Percentiles rank a stretch among this genome's conserved stretches.
These are phyloP conservation scores for Gloeopeniophorella convolvens DNA, from an alignment of 768 basidiomycete species.

Conservation along the genomic window DNA sequence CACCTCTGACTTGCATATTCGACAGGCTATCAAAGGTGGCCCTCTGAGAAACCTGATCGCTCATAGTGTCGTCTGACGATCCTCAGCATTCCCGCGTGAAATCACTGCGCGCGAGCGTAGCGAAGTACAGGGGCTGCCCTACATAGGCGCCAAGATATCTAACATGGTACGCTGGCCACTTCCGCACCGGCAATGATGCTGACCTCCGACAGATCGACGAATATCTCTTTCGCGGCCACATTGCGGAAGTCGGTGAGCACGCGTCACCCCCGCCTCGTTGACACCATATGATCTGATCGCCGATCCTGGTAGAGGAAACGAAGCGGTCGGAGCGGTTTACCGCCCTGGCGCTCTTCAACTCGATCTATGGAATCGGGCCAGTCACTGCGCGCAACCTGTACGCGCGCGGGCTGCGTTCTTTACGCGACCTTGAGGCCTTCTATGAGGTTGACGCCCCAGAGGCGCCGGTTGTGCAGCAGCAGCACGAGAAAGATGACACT, in stretches of 20 bases:
- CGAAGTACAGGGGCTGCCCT: constrained; percentile 29
- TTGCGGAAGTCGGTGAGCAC: constrained; percentile 51
- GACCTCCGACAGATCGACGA: constrained; percentile 47
- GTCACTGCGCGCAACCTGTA: constrained; percentile 61
- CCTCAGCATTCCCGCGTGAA: constrained; percentile 29
- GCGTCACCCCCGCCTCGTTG: background rate
- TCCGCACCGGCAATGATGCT: background rate
- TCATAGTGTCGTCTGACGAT: background rate
- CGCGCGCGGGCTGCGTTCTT: constrained; percentile 55
- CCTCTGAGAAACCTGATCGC: background rate
- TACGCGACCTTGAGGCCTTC: constrained; percentile 63
- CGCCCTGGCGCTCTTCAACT: constrained; percentile 49
- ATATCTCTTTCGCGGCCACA: constrained; percentile 46
- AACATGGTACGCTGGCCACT: constrained; percentile 25
- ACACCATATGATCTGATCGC: background rate
- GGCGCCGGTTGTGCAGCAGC: constrained; percentile 19
- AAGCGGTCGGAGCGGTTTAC: constrained; percentile 44
- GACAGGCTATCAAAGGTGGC: constrained; percentile 43
- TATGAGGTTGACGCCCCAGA: constrained; percentile 49
- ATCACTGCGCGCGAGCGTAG: constrained; percentile 24
- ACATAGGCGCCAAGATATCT: constrained; percentile 34
- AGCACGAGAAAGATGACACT: constrained; percentile 16
- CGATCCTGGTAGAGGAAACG: constrained; percentile 38
- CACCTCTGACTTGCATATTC: constrained; percentile 2
- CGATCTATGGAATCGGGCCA: constrained; percentile 71